Evolutionary conservation across 352 stramenopile species (phyloP), one percentile per base, ranked within the genome.

Genomic region (Phytopythium vexans): DNA sequence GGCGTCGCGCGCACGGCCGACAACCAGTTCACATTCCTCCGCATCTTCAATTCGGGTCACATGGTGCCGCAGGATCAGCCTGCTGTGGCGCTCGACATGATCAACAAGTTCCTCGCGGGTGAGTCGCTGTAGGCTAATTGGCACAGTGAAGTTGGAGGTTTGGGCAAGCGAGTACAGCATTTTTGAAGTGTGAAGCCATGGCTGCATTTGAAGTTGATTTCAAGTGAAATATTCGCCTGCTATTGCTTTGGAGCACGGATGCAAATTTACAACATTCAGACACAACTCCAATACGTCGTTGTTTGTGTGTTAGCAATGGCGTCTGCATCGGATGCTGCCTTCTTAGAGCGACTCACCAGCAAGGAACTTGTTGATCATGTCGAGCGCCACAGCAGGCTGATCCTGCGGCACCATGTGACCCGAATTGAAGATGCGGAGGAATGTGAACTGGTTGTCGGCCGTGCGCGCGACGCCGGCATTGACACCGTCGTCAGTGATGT

Each of bases 61-160:
- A 77, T 83, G 68, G 75, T 86, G 34, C 74, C 74, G 3, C 66
- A 58, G 40, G 70, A 86, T 40, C 71, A 86, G 31, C 77, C 77
- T 4, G 59, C 63, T 0, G 72, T 79, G 32, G 49, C 74, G 33
- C 54, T 83, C 3, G 66, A 66, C 33, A 84, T 89, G 71, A 56
- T 89, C 50, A 77, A 85, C 56, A 69, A 62, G 41, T 88, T 90
- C 70, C 71, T 93, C n/a, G n/a, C n/a, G n/a, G n/a, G n/a, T n/a
- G n/a, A n/a, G n/a, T n/a, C n/a, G n/a, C n/a, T n/a, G n/a, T n/a
- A n/a, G n/a, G n/a, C n/a, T n/a, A n/a, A n/a, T n/a, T n/a, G n/a
- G n/a, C n/a, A n/a, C n/a, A n/a, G n/a, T n/a, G n/a, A n/a, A n/a
- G n/a, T n/a, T n/a, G n/a, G n/a, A n/a, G n/a, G n/a, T n/a, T n/a